A percentile compares a stretch with the other conserved stretches of the same genome.
Evolutionary conservation across 768 basidiomycete species (phyloP).

Genomic region (Lactarius evosmus): DNA sequence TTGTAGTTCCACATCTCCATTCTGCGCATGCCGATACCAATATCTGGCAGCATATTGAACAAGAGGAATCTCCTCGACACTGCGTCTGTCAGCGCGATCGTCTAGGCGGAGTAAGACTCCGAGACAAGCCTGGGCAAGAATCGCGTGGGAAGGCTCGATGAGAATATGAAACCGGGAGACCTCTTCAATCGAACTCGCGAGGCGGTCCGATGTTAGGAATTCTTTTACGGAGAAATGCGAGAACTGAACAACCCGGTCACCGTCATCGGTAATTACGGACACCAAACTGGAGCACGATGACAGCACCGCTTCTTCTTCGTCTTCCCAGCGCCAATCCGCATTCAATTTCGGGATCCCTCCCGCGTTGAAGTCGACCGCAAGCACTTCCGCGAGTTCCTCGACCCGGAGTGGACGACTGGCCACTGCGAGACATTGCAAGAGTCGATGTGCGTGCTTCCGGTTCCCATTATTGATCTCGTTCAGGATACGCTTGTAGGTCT

Average conservation of each 20-base stretch:
- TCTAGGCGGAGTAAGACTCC: neutral
- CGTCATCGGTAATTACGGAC: neutral
- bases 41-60: neutral
- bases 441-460: neutral
- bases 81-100: no score
- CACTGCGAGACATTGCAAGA: neutral
- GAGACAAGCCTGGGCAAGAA: neutral
- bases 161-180: neutral
- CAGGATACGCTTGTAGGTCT: conserved; percentile 1
- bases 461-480: neutral
- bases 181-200: neutral
- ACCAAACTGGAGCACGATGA: neutral
- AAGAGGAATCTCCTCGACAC: neutral
- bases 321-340: neutral
- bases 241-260: neutral
- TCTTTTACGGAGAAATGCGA: neutral
- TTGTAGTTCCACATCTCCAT: neutral
- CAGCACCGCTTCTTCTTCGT: neutral
- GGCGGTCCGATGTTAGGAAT: neutral
- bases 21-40: neutral
- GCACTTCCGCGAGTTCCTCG: neutral
- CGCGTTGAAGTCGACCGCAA: neutral
- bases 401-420: neutral
- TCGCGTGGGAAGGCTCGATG: neutral
- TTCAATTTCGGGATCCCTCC: neutral